Percentiles rank a stretch among this genome's conserved stretches.
These are phyloP conservation scores for Skeletonema costatum DNA, from an alignment of 108 stramenopile genomes.

Conservation along the genomic window DNA sequence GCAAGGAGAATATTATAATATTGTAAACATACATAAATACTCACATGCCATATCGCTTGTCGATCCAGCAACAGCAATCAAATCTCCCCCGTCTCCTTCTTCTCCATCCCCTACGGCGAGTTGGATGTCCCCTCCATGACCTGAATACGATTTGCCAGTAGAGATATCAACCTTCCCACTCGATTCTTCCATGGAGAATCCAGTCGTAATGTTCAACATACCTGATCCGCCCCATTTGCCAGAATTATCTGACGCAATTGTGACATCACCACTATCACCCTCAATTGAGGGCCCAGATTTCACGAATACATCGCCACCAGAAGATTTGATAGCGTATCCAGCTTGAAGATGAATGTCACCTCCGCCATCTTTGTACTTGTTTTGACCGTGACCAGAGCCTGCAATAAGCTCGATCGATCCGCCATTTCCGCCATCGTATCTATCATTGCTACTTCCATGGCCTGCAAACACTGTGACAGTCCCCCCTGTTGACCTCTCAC, in stretches of 20 bases:
- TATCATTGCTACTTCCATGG: slow-evolving; percentile 12
- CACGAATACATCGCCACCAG: slow-evolving; percentile 14
- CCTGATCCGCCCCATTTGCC: slow-evolving; percentile 11
- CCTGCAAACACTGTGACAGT: slow-evolving; percentile 23
- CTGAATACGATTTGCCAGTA: neutral
- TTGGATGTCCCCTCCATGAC: slow-evolving; percentile 4
- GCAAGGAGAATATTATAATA: neutral
- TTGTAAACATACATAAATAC: neutral
- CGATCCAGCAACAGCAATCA: neutral
- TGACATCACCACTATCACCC: slow-evolving; percentile 12
- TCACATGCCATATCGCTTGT: neutral
- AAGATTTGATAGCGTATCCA: neutral
- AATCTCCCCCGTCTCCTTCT: neutral
- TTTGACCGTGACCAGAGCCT: slow-evolving; percentile 6
- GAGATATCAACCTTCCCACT: slow-evolving; percentile 12
- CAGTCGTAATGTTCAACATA: slow-evolving; percentile 11
- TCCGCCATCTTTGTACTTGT: neutral
- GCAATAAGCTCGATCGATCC: slow-evolving; percentile 6
- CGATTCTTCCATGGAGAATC: slow-evolving; percentile 6
- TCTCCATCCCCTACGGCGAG: neutral
- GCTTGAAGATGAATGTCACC: slow-evolving; percentile 12
- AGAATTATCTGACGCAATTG: slow-evolving; percentile 6
- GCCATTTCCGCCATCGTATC: slow-evolving; percentile 8
- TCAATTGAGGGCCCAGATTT: slow-evolving; percentile 11
- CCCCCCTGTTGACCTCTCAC: slow-evolving; percentile 9